Conservation (phyloP, 148 eudicot genomes). For the Cornus florida region DNA sequence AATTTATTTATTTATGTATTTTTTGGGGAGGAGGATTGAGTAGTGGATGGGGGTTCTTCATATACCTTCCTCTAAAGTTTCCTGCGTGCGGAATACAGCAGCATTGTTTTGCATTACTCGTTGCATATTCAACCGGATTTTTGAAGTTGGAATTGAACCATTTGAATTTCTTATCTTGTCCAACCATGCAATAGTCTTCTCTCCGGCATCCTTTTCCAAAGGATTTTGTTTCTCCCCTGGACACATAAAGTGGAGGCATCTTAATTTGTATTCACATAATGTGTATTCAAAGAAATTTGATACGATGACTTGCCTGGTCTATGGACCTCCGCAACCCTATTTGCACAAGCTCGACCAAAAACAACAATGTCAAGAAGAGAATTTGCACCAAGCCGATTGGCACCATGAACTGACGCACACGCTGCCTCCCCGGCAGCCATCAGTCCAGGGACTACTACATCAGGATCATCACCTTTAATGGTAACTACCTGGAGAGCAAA, state of each 20-base stretch:
- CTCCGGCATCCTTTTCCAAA: conserved; percentile 82
- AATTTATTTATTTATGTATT: neutral
- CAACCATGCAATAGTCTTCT: conserved; percentile 87
- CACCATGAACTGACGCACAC: conserved; percentile 99
- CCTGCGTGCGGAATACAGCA: conserved; percentile 95
- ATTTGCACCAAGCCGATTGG: conserved; percentile 97
- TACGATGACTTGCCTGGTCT: conserved; percentile 62
- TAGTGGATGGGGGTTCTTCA: neutral
- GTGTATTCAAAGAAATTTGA: neutral
- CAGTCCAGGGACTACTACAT: conserved; percentile 87
- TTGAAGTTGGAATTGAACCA: conserved; percentile 84
- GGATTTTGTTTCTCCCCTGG: conserved; percentile 91
- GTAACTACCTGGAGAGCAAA: conserved; percentile 67
- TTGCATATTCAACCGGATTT: conserved; percentile 92
- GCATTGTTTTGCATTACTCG: conserved; percentile 94
- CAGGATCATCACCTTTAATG: conserved; percentile 81
- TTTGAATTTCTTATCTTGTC: conserved; percentile 85
- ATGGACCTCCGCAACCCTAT: conserved; percentile 87
- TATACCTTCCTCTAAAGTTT: conserved; percentile 92
- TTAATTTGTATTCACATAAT: neutral
- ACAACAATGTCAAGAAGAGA: conserved; percentile 99
- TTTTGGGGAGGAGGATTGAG: neutral
- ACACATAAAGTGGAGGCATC: conserved; percentile 8
- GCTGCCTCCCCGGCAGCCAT: conserved; percentile 99
- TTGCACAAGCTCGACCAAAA: conserved; percentile 98